These are phyloP conservation scores for Xylariaceae sp. DNA, from an alignment of 2,329 filamentous ascomycete species.

Conservation along the genomic window DNA sequence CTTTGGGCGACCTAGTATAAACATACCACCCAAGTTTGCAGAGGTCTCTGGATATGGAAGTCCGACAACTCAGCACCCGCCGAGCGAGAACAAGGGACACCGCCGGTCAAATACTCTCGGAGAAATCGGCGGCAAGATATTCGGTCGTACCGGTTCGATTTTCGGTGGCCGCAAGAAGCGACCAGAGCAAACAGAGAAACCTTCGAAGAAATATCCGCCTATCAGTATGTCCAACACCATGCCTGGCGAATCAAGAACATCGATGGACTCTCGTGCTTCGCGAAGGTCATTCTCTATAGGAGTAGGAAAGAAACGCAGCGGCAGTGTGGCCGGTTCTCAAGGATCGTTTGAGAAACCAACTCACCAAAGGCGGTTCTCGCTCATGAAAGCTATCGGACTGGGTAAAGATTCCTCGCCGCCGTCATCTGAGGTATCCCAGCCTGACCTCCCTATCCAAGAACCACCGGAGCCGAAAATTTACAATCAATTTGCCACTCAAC, in stretches of 20 bases:
- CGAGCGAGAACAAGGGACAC: conserved; percentile 50
- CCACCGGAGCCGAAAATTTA: conserved; percentile 37
- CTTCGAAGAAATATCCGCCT: conserved; percentile 74
- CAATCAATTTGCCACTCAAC: conserved; percentile 33
- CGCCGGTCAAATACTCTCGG: conserved; percentile 73
- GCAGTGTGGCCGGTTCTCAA: conserved; percentile 58
- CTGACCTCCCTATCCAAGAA: conserved; percentile 50
- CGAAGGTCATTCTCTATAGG: conserved; percentile 68
- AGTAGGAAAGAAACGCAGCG: conserved; percentile 66
- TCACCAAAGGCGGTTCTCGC: conserved; percentile 61
- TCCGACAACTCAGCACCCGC: conserved; percentile 44
- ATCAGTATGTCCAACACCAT: conserved; percentile 81
- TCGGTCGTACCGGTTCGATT: conserved; percentile 77
- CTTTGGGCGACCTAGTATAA: conserved; percentile 58
- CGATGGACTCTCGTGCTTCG: conserved; percentile 64
- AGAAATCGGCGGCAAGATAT: conserved; percentile 77
- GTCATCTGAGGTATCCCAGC: conserved; percentile 48
- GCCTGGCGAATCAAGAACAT: conserved; percentile 56
- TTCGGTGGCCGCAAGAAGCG: conserved; percentile 57
- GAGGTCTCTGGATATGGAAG: conserved; percentile 55
- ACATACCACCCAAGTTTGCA: conserved; percentile 56
- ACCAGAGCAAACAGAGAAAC: conserved; percentile 45
- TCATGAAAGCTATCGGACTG: conserved; percentile 63
- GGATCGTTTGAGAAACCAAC: conserved; percentile 50
- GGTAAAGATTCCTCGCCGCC: conserved; percentile 50